Percentiles rank a stretch among this genome's conserved stretches.
These are phyloP conservation scores for Heterobasidion irregulare DNA, from an alignment of 1,284 basidiomycete species.

Conservation along the genomic window DNA sequence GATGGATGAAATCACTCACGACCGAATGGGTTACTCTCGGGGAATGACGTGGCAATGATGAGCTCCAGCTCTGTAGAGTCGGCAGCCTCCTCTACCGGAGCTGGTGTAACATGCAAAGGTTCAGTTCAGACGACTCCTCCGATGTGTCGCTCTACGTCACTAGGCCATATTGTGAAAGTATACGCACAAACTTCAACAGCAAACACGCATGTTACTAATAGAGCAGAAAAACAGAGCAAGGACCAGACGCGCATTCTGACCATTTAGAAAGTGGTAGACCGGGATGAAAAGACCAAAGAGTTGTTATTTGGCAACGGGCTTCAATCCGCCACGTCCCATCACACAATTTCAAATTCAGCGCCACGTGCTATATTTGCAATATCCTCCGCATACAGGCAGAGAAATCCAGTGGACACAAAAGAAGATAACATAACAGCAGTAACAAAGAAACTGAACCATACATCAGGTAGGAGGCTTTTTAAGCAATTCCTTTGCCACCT, in stretches of 20 bases:
- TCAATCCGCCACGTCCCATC: not conserved
- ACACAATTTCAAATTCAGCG: too few relatives aligned
- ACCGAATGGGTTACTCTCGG: slow-evolving; percentile 73
- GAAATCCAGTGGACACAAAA: not conserved
- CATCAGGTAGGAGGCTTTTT: slow-evolving; percentile 21
- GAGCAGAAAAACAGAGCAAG: slow-evolving; percentile 6
- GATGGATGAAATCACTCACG: slow-evolving; percentile 43
- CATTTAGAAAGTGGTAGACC: not conserved
- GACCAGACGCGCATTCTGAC: slow-evolving; percentile 10
- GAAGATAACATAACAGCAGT: not conserved
- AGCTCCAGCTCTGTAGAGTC: slow-evolving; percentile 40
- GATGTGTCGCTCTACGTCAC: too few relatives aligned
- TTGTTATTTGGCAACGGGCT: not conserved
- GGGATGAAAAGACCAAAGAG: too few relatives aligned
- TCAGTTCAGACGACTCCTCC: too few relatives aligned
- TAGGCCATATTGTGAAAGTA: not conserved
- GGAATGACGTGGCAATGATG: slow-evolving; percentile 58
- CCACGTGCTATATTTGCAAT: too few relatives aligned
- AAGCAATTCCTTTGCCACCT: slow-evolving; percentile 41
- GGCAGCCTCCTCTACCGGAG: slow-evolving; percentile 4
- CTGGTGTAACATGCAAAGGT: not conserved
- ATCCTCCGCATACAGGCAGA: too few relatives aligned
- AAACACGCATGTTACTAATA: slow-evolving; percentile 7
- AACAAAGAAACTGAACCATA: not conserved
- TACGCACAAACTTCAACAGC: slow-evolving; percentile 12